Percentiles rank a stretch among this genome's conserved stretches.
These are phyloP conservation scores for Penicillium alfredii DNA, from an alignment of 495 filamentous ascomycete species.

Conservation along the genomic window DNA sequence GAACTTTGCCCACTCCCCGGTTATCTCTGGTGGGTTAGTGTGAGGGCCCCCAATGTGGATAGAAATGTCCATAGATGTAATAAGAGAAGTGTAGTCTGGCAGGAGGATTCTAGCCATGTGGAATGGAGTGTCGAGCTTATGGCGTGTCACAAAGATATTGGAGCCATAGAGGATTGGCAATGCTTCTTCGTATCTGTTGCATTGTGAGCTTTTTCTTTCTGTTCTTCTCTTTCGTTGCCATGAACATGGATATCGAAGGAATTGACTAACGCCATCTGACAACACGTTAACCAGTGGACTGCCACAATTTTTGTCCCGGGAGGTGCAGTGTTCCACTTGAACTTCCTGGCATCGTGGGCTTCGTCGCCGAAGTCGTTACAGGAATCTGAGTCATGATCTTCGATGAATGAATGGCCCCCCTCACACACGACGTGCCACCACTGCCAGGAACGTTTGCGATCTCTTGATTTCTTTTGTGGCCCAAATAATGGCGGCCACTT, in stretches of 20 bases:
- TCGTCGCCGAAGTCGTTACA: constrained; percentile 1
- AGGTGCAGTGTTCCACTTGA: background rate
- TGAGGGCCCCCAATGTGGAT: background rate
- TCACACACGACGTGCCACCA: constrained; percentile 15
- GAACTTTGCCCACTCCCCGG: constrained; percentile 2
- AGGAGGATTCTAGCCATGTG: constrained; percentile 7
- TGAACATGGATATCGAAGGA: background rate
- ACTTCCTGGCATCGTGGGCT: background rate
- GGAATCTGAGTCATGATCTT: constrained; percentile 1
- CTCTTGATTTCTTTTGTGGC: too few relatives aligned
- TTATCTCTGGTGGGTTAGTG: background rate
- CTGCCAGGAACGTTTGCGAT: constrained; percentile 6
- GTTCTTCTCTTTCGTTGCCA: too few relatives aligned
- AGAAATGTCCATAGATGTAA: constrained; percentile 10
- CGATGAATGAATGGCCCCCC: background rate
- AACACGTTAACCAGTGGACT: constrained; percentile 14
- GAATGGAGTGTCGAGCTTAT: constrained; percentile 7
- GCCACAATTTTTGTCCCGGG: constrained; percentile 5
- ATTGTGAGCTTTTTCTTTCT: background rate
- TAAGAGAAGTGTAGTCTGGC: constrained; percentile 3
- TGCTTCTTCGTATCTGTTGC: constrained; percentile 13
- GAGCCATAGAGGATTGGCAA: constrained; percentile 12
- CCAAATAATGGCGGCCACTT: too few relatives aligned
- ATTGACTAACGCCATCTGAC: constrained; percentile 12
- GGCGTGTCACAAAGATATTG: constrained; percentile 8